Conservation (phyloP, 73 alveolate genomes). For the Paramecium octaurelia region DNA sequence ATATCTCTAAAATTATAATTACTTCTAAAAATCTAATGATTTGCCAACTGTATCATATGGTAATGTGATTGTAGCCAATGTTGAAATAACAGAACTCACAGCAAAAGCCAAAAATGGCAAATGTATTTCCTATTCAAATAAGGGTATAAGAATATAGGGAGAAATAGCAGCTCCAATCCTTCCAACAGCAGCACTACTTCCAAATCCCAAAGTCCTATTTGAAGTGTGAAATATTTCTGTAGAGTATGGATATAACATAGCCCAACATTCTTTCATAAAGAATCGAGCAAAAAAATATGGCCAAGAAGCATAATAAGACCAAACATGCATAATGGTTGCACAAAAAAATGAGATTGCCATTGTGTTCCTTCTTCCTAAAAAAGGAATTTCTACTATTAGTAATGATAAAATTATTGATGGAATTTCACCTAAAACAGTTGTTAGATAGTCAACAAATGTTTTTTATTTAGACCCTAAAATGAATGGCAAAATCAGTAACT, state of each 20-base stretch:
- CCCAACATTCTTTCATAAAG: constrained; percentile 63
- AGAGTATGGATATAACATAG: constrained; percentile 59
- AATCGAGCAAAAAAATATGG: constrained; percentile 51
- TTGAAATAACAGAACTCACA: neutral
- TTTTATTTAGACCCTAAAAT: constrained; percentile 51
- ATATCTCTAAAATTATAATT: neutral
- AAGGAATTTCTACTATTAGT: constrained; percentile 40
- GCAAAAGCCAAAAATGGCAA: constrained; percentile 56
- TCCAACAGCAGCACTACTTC: constrained; percentile 57
- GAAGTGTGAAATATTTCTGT: constrained; percentile 51
- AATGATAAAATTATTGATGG: constrained; percentile 54
- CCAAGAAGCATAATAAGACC: constrained; percentile 48
- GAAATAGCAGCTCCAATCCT: constrained; percentile 55
- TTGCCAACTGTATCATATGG: constrained; percentile 40
- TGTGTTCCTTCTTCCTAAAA: constrained; percentile 55
- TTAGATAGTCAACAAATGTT: constrained; percentile 44
- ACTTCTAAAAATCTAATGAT: neutral
- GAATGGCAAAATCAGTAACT: constrained; percentile 55
- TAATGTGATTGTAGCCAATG: neutral
- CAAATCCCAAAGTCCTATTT: constrained; percentile 63
- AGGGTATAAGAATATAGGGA: constrained; percentile 50
- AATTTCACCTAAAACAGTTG: constrained; percentile 51
- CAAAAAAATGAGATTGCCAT: constrained; percentile 39
- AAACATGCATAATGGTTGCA: constrained; percentile 44
- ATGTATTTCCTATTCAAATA: neutral